Base-by-base conservation (phyloP, 805 yeast genomes). In the Teunomyces panamensis region DNA sequence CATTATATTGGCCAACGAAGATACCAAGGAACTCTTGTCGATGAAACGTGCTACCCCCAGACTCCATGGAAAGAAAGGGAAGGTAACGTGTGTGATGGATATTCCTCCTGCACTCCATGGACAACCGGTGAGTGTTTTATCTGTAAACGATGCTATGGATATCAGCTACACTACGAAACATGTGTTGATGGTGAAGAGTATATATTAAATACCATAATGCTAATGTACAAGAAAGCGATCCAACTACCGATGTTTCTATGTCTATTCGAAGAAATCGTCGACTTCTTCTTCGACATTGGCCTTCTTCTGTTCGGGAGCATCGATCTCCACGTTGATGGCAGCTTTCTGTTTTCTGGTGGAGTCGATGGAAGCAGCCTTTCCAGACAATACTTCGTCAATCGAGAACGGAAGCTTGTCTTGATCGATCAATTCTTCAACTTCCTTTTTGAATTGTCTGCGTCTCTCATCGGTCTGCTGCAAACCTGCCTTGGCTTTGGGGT, bases 41-140 rank as follows among this genome's bases (percentile, higher is more conserved):
- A 69, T 92, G 39, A 89, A 88, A 59, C 80, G 98, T 58, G 85
- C 89, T 4, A 83, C 87, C 24, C 94, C 94, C 2, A 72, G 57
- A 43, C 44, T 68, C 44, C 47, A 49, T 1, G 70, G 68, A 1
- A 68, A 64, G 54, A 64, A 60, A 48, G 80, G 78, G 28, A 61
- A 54, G 27, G 68, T 79, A 1, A 17, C 32, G 8, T 75, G 84
- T 56, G 73, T 69, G 5, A 53, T 87, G 34, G 70, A 74, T 3
- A 65, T 86, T 11, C 80, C 82, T 9, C 73, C 69, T 3, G 78
- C 74, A 2, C 46, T 84, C 6, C 58, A 60, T 33, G 85, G 86
- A 0, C 57, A 59, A 28, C 64, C 67, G 2, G 64, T 83, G 10
- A 65, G 68, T 14, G 71, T 87, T 11, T 42, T 78, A 39, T 67